Conservation (phyloP, 495 filamentous ascomycete species). For the Pseudomonodictys pantanalensis region DNA sequence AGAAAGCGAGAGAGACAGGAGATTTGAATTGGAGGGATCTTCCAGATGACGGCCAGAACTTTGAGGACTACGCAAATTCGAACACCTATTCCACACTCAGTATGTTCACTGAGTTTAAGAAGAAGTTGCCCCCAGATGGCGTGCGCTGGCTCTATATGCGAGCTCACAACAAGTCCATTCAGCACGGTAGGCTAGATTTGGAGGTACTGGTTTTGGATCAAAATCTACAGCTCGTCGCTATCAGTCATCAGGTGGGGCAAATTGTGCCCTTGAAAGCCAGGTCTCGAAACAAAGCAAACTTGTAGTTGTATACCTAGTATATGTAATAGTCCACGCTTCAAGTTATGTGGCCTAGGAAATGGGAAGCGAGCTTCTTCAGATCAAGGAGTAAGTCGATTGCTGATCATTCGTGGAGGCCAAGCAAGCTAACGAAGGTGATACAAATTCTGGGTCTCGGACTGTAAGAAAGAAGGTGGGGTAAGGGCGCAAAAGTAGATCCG, state of each 20-base stretch:
- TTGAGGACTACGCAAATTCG: not conserved
- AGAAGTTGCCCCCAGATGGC: slow-evolving; percentile 11
- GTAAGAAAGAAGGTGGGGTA: no score
- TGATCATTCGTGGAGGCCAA: no score
- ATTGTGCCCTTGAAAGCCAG: no score
- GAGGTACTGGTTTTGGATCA: slow-evolving; percentile 14
- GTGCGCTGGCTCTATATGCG: slow-evolving; percentile 16
- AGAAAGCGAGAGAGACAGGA: not conserved
- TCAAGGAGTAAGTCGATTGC: no score
- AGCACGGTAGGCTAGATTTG: slow-evolving; percentile 12
- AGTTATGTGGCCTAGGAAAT: no score
- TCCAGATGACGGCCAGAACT: not conserved
- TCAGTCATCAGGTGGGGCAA: slow-evolving; percentile 13
- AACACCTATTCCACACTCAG: slow-evolving; percentile 2
- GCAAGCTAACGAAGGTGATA: no score
- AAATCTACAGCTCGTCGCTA: slow-evolving; percentile 7
- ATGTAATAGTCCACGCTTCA: no score
- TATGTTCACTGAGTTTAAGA: slow-evolving; percentile 21
- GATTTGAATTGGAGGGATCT: slow-evolving; percentile 1
- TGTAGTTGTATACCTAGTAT: no score
- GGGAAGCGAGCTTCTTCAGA: no score
- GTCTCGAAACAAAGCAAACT: no score
- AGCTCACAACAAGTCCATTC: not conserved
- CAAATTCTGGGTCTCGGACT: no score
- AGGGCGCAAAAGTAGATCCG: no score